Evolutionary conservation across 129 eudicot genomes (phyloP).

Genomic region (Flaveria linearis): DNA sequence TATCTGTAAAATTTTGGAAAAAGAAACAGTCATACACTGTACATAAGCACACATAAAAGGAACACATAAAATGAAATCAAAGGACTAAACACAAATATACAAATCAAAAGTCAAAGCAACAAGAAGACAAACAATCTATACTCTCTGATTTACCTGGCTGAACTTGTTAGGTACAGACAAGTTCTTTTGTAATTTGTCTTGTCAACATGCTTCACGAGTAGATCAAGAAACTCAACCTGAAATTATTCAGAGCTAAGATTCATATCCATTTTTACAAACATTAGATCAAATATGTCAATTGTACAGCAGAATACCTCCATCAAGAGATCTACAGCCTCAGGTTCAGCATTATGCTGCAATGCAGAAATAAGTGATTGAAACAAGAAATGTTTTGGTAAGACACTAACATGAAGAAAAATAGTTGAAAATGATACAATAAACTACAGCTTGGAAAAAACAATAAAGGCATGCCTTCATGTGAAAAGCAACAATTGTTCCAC

Average conservation of each 20-base stretch:
- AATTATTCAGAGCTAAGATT: conserved; percentile 9
- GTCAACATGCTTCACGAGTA: conserved; percentile 72
- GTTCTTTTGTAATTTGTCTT: conserved; percentile 67
- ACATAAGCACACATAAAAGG: neutral
- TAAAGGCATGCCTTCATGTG: conserved; percentile 78
- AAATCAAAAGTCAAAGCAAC: neutral
- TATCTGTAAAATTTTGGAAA: conserved; percentile 51
- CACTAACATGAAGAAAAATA: conserved; percentile 6
- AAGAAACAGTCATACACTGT: conserved; percentile 2
- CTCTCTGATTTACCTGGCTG: conserved; percentile 58
- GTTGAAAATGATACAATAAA: neutral
- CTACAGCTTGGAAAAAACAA: neutral
- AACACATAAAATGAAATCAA: neutral
- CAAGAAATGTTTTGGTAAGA: neutral
- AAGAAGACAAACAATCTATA: conserved; percentile 6
- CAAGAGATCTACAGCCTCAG: conserved; percentile 94
- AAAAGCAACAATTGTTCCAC: conserved; percentile 90
- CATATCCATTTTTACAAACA: neutral
- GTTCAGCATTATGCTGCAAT: conserved; percentile 97
- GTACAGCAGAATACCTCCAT: conserved; percentile 75
- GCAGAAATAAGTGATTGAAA: conserved; percentile 5
- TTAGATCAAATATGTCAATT: neutral
- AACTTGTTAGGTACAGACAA: conserved; percentile 64
- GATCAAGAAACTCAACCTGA: conserved; percentile 86
- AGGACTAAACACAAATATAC: neutral